Evolutionary conservation across 371 early-diverging fungal genomes (phyloP).

Genomic region (Catenaria anguillulae): DNA sequence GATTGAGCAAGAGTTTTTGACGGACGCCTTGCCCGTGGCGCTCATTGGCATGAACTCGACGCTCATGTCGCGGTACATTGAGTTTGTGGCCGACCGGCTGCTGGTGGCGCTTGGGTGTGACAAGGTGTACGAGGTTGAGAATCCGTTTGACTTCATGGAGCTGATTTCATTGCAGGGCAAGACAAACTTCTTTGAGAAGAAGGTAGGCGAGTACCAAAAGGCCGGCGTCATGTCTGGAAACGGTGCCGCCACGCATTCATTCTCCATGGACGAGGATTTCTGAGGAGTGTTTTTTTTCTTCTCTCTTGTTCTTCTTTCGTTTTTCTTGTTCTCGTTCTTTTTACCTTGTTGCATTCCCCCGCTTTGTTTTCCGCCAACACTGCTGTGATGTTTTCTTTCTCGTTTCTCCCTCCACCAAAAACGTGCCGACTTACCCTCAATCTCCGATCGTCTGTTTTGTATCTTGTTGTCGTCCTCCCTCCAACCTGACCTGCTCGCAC

Average conservation of each 20-base stretch:
- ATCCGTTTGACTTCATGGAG: conserved; percentile 99
- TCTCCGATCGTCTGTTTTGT: no score
- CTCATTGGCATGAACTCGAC: conserved; percentile 97
- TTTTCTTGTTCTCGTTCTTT: no score
- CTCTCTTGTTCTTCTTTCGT: background rate
- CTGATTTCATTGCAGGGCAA: conserved; percentile 98
- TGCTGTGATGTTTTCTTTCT: no score
- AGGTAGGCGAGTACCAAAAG: conserved; percentile 97
- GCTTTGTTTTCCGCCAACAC: no score
- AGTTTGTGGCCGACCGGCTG: conserved; percentile 97
- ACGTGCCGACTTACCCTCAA: no score
- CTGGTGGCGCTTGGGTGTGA: conserved; percentile 79
- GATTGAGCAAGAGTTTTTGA: conserved; percentile 94
- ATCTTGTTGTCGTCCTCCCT: no score
- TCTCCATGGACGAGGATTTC: conserved; percentile 71
- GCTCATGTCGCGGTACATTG: conserved; percentile 97
- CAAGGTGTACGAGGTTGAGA: conserved; percentile 79
- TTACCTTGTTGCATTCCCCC: no score
- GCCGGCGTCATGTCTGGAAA: conserved; percentile 77
- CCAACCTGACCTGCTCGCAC: no score
- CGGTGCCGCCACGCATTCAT: conserved; percentile 49
- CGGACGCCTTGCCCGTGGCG: conserved; percentile 86
- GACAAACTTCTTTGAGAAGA: conserved; percentile 99
- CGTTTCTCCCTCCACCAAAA: no score
- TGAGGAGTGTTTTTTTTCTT: conserved; percentile 19